Percentiles rank a stretch among this genome's conserved stretches.
phyloP scores from a whole-genome alignment of 2,329 filamentous ascomycete genomes.

The Colletotrichum chrysophilum region DNA sequence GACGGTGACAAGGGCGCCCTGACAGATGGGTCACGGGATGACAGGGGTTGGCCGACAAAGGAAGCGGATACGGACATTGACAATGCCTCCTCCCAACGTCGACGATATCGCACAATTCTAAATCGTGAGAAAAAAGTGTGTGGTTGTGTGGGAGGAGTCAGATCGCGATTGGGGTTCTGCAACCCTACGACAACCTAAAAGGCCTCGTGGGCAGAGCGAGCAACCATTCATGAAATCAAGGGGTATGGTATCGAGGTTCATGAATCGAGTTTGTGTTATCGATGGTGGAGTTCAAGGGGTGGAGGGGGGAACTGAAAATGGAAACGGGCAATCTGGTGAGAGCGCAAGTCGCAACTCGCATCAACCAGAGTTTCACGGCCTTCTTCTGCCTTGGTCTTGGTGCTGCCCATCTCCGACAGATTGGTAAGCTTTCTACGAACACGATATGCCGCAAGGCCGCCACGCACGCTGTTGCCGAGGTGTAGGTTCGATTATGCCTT shows the following conservation, averaged over 20 bases:
- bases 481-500: conserved; percentile 2
- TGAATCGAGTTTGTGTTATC: conserved; percentile 15
- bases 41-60: background rate
- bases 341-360: background rate
- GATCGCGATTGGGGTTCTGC: conserved; percentile 12
- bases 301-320: background rate
- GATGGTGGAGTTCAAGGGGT: background rate
- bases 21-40: background rate
- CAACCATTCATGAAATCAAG: background rate
- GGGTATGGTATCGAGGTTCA: background rate
- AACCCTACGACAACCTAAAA: background rate
- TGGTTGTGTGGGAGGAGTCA: background rate
- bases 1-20: background rate
- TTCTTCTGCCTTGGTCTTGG: background rate
- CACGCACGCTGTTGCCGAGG: background rate
- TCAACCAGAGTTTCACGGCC: background rate
- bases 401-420: background rate
- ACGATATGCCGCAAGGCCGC: background rate
- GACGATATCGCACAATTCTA: background rate
- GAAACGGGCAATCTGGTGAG: background rate
- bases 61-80: background rate
- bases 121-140: background rate
- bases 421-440: background rate
- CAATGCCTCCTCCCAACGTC: background rate
- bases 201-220: background rate